A percentile compares a stretch with the other conserved stretches of the same genome.
Conservation (phyloP, 805 yeast genomes). For the Hanseniaspora valbyensis region DNA sequence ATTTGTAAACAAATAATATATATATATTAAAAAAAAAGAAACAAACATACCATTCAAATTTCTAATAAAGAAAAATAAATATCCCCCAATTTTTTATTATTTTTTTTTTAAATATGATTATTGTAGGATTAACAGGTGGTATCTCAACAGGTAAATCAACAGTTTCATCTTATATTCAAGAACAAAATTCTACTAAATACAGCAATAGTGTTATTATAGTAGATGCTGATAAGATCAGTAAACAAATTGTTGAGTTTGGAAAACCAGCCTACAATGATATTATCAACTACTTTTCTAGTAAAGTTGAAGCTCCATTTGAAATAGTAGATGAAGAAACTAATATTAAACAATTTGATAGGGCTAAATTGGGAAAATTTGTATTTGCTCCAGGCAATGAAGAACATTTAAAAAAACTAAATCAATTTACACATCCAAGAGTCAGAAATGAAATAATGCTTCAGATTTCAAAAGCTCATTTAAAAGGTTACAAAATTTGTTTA, state of each 20-base stretch:
- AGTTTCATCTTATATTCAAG: conserved; percentile 50
- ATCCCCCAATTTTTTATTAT: too few species aligned
- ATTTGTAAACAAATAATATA: neutral
- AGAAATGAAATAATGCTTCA: conserved; percentile 47
- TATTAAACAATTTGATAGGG: conserved; percentile 38
- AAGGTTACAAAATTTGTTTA: conserved; percentile 49
- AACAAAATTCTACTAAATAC: conserved; percentile 26
- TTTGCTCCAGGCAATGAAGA: conserved; percentile 46
- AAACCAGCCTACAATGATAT: conserved; percentile 56
- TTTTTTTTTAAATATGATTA: conserved; percentile 55
- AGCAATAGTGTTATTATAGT: conserved; percentile 44
- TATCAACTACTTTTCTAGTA: conserved; percentile 45
- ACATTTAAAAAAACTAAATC: conserved; percentile 51
- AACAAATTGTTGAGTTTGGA: conserved; percentile 76
- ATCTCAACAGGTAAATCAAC: conserved; percentile 96
- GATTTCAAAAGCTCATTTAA: conserved; percentile 46
- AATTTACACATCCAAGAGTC: conserved; percentile 82
- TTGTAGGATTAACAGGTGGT: conserved; percentile 95
- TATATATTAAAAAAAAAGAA: neutral
- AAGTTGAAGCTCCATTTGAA: conserved; percentile 39
- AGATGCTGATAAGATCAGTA: conserved; percentile 87
- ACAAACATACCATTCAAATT: too few species aligned
- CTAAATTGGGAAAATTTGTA: conserved; percentile 65
- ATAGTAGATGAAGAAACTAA: conserved; percentile 27
- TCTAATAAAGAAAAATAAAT: too few species aligned